Evolutionary conservation across 176 grass and related monocot genomes (phyloP), one percentile per base, ranked within the genome.

Genomic region (Cenchrus purpureus): DNA sequence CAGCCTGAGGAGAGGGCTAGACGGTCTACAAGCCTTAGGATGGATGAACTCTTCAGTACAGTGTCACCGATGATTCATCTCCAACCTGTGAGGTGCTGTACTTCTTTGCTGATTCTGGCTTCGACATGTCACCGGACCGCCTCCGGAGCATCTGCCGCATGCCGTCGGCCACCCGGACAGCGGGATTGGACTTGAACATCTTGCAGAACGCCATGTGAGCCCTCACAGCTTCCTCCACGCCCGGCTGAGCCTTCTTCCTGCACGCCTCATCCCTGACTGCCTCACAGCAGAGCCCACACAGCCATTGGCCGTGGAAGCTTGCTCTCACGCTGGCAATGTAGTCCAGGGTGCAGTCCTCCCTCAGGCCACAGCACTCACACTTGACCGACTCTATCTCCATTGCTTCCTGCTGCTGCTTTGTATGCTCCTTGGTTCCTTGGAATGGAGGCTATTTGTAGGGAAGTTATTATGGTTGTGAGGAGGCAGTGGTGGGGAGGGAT

Each of bases 261-360:
- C 70, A 56, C 4, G 85, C 86, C 65, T 99, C 97, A 12, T 99
- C 91, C 56, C 88, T 91, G 71, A 99, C 97, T 0, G 90, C 97
- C 75, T 99, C 97, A 12, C 91, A 92, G 89, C 97, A 99, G 20
- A 99, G 83, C 63, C 97, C 97, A 28, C 97, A 99, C 13, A 99
- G 72, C 97, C 97, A 99, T 77, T 84, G 86, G 75, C 91, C 97
- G 10, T 96, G 82, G 64, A 99, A 99, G 51, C 86, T 84, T 5
- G 91, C 89, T 78, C 88, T 92, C 74, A 99, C 91, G 17, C 90
- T 86, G 37, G 79, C 65, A 86, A 99, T 99, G 93, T 99, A 99
- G 48, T 91, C 84, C 49, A 75, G 86, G 67, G 93, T 99, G 93
- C 97, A 99, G 77, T 99, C 97, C 87, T 99, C 93, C 68, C 84